These are phyloP conservation scores for Eucalyptus polybractea DNA, from an alignment of 345 rosid species.

Conservation along the genomic window DNA sequence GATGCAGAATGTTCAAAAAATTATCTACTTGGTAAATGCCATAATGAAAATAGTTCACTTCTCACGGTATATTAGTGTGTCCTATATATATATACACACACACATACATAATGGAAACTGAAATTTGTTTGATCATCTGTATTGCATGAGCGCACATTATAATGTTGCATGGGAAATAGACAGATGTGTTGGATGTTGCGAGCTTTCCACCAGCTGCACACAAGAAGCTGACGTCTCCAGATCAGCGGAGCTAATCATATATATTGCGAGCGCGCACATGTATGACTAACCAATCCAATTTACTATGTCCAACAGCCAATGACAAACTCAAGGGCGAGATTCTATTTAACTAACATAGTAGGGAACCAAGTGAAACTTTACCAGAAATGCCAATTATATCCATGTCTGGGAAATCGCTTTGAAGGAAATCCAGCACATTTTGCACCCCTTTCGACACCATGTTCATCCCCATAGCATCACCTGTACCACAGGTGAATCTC, in stretches of 20 bases:
- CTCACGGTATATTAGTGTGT: background rate
- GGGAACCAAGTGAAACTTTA: background rate
- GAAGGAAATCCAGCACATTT: conserved; percentile 74
- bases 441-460: conserved; percentile 94
- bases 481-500: conserved; percentile 72
- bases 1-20: background rate
- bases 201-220: background rate
- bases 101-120: background rate
- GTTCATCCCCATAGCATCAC: conserved; percentile 99
- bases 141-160: background rate
- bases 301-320: background rate
- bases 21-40: background rate
- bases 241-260: background rate
- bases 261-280: fast-evolving
- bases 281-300: background rate
- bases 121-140: background rate
- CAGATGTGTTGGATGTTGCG: background rate
- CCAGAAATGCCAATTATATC: conserved; percentile 78
- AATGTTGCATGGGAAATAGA: background rate
- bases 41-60: background rate
- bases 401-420: conserved; percentile 75
- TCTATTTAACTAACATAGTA: background rate
- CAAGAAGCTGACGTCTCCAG: background rate
- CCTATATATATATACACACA: fast-evolving
- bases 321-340: background rate